A percentile compares a stretch with the other conserved stretches of the same genome.
phyloP scores from a whole-genome alignment of 202 grass and related monocot species.

The Dendrocalamus latiflorus region DNA sequence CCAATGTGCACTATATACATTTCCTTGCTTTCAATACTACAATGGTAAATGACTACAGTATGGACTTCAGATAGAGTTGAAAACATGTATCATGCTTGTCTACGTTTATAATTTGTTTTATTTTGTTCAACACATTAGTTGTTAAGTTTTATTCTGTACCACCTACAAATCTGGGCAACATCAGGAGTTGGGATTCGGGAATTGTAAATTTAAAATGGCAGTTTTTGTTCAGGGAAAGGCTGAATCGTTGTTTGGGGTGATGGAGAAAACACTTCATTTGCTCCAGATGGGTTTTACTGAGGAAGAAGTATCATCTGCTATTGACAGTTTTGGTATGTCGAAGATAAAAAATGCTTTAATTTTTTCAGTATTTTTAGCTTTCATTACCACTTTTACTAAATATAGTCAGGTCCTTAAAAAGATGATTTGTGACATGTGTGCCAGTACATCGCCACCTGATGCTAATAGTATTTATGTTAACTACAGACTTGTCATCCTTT shows the following conservation, averaged over 20 bases:
- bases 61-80: neutral
- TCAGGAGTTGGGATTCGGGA: neutral
- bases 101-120: neutral
- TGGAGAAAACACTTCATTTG: slow-evolving; percentile 61
- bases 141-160: neutral
- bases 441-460: too few species aligned
- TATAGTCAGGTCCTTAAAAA: too few species aligned
- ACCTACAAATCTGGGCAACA: neutral
- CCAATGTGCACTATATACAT: neutral
- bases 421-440: too few species aligned
- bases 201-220: neutral
- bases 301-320: slow-evolving; percentile 75
- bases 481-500: too few species aligned
- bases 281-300: slow-evolving; percentile 85
- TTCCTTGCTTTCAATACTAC: slow-evolving; percentile 10
- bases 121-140: slow-evolving; percentile 6
- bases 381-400: too few species aligned
- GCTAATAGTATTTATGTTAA: too few species aligned
- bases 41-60: neutral
- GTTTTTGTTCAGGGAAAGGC: slow-evolving; percentile 38
- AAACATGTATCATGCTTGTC: neutral
- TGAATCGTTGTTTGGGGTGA: slow-evolving; percentile 66
- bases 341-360: neutral
- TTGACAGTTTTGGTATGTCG: slow-evolving; percentile 67
- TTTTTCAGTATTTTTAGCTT: neutral